Base-by-base conservation (phyloP, 2,329 filamentous ascomycete species). In the Fusarium camptoceras region DNA sequence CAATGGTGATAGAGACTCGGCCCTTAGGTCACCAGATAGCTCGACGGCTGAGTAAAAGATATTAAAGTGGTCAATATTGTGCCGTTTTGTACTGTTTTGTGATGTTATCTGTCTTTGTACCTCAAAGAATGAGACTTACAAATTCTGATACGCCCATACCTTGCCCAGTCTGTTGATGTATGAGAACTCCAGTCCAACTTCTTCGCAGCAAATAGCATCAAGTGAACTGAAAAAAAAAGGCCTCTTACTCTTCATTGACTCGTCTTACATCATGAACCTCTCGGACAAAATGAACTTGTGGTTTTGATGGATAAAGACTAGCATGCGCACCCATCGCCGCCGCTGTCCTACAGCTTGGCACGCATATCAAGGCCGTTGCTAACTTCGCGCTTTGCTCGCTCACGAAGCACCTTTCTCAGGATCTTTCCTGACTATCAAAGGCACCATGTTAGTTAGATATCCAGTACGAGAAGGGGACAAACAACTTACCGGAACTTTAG, bases 361-460 rank as follows among this genome's bases (percentile, higher is more conserved):
- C 73, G 74, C 72, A 76, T 67, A 65, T 75, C 72, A 53, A 67
- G 78, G 47, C 75, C 73, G 64, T 84, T 79, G 55, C 80, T 81
- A 15, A 86, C 82, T 75, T 90, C 88, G 61, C 80, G 78, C 55
- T 83, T 81, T 20, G 88, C 89, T 70, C 83, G 81, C 4, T 91
- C 88, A 59, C 87, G 82, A 42, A 92, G 80, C 5, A 83, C 66
- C 73, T 87, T 90, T 49, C 90, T 82, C 60, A 92, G 75, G 57
- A 92, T 91, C 80, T 92, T 92, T 14, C 90, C 90, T 8, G 88
- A 91, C 85, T 87, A 54, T 12, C 5, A n/a, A 49, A 41, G 12
- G 18, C 8, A 31, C 18, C 25, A 48, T 58, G 50, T 75, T 55
- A 74, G 70, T 24, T 39, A 15, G 10, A 14, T 20, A 54, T 11